phyloP scores from a whole-genome alignment of 805 yeast species.

The Saturnispora bothae region DNA sequence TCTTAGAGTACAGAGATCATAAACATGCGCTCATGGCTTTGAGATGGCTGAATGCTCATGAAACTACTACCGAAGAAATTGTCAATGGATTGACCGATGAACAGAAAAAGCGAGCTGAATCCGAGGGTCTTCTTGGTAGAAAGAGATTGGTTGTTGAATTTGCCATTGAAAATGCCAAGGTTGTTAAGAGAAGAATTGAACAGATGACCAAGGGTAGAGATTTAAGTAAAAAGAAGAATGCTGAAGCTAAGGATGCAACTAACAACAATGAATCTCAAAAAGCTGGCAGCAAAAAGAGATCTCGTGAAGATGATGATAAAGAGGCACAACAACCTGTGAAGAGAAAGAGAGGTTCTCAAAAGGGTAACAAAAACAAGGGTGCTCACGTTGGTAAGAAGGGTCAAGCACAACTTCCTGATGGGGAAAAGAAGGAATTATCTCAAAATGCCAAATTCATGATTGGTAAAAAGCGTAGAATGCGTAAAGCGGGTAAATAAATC shows the following conservation, averaged over 20 bases:
- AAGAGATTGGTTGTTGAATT: conserved; percentile 87
- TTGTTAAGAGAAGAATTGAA: conserved; percentile 82
- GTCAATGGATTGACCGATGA: conserved; percentile 60
- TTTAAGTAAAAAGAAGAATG: conserved; percentile 16
- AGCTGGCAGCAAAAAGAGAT: not conserved
- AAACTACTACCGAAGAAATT: conserved; percentile 62
- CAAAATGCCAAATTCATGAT: conserved; percentile 54
- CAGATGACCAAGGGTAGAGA: conserved; percentile 30
- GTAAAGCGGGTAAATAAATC: conserved; percentile 24
- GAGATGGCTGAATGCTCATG: conserved; percentile 94
- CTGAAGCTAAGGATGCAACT: conserved; percentile 18
- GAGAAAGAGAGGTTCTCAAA: conserved; percentile 22
- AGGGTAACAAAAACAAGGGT: conserved; percentile 12
- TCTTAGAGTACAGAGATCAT: conserved; percentile 87
- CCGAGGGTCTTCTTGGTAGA: conserved; percentile 41
- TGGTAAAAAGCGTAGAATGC: conserved; percentile 60
- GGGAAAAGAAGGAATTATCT: conserved; percentile 22
- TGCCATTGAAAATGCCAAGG: conserved; percentile 92
- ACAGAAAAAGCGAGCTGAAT: conserved; percentile 44
- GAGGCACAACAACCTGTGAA: conserved; percentile 4
- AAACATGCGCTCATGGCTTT: conserved; percentile 89
- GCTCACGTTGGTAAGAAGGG: conserved; percentile 5
- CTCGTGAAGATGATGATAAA: not conserved
- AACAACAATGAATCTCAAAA: conserved; percentile 10
- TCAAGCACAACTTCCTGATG: conserved; percentile 1